phyloP scores from a whole-genome alignment of 768 basidiomycete genomes.

The Kondoa subrosea region DNA sequence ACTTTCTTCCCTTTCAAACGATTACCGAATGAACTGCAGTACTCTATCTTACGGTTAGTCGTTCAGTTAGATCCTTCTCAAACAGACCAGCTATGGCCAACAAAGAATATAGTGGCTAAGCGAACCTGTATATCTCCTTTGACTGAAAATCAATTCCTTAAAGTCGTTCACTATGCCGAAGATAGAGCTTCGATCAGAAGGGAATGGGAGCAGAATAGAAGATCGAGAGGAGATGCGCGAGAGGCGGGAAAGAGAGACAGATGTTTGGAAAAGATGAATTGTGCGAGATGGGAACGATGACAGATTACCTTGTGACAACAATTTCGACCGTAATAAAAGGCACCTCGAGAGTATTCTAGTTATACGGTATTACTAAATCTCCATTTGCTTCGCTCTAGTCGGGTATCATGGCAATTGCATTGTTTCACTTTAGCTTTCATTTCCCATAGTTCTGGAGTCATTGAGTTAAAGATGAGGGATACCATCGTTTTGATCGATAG shows the following conservation, averaged over 20 bases:
- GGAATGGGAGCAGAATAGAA: background rate
- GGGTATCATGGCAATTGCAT: too few species aligned
- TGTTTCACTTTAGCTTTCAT: too few species aligned
- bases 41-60: background rate
- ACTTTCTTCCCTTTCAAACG: slow-evolving; percentile 41
- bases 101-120: too few species aligned
- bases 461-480: too few species aligned
- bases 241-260: background rate
- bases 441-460: too few species aligned
- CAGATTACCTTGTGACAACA: too few species aligned
- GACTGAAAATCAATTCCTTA: background rate
- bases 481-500: too few species aligned
- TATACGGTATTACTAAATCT: too few species aligned
- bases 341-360: too few species aligned
- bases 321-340: too few species aligned
- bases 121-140: background rate
- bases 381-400: too few species aligned
- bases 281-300: slow-evolving; percentile 12
- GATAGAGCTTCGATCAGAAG: background rate
- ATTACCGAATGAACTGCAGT: background rate
- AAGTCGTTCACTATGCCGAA: background rate
- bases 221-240: background rate
- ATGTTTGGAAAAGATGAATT: slow-evolving; percentile 35
- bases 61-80: background rate
- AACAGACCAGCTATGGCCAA: background rate